Percentiles rank a stretch among this genome's conserved stretches.
Conservation (phyloP, 495 filamentous ascomycete species). For the Pseudotulostoma volvatum region DNA sequence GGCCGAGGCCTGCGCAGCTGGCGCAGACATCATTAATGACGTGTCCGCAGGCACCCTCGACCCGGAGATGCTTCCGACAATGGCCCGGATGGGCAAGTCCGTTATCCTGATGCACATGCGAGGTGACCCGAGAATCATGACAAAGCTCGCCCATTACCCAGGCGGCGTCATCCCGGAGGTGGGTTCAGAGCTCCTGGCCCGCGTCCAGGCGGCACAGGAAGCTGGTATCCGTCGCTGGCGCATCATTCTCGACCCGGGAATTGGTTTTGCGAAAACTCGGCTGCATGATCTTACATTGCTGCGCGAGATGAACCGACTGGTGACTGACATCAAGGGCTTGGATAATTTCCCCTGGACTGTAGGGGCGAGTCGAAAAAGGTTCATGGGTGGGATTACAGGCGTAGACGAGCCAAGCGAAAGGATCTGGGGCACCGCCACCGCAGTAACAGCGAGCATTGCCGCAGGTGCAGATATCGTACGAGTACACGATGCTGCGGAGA, state of each 20-base stretch:
- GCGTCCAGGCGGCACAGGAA: conserved; percentile 60
- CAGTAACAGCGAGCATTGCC: conserved; percentile 70
- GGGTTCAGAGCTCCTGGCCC: conserved; percentile 46
- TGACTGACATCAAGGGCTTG: conserved; percentile 40
- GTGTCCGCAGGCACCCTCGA: conserved; percentile 73
- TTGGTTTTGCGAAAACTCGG: conserved; percentile 80
- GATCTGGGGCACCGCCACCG: conserved; percentile 74
- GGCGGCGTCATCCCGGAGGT: conserved; percentile 56
- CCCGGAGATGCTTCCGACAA: conserved; percentile 62
- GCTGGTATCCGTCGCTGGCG: conserved; percentile 84
- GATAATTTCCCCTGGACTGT: conserved; percentile 74
- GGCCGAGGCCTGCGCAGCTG: conserved; percentile 59
- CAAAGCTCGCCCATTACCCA: conserved; percentile 48
- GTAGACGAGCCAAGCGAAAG: conserved; percentile 50
- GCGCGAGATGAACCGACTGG: conserved; percentile 44
- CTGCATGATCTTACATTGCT: conserved; percentile 70
- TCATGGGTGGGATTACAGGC: conserved; percentile 70
- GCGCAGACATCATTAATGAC: conserved; percentile 92
- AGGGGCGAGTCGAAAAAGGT: conserved; percentile 78
- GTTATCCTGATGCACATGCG: conserved; percentile 94
- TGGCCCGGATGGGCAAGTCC: conserved; percentile 63
- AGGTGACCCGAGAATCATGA: conserved; percentile 77
- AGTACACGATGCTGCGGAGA: conserved; percentile 87
- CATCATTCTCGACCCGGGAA: conserved; percentile 83
- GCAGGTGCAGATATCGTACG: conserved; percentile 91